Base-by-base conservation (phyloP, 192 early-diverging fungal species). In the Backusella tarrabulga region DNA sequence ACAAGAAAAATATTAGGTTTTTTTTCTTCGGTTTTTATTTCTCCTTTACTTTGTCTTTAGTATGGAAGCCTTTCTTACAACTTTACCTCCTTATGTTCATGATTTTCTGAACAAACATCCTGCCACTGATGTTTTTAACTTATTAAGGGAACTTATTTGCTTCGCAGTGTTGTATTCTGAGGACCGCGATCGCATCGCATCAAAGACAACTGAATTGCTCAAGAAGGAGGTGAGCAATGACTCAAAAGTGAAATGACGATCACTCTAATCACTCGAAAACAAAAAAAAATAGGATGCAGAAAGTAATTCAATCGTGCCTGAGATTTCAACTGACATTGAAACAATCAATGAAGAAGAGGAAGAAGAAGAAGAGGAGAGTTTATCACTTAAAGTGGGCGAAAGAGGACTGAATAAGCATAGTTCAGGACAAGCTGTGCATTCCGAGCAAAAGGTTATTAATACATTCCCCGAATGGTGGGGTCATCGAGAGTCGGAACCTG, bases 71-170 rank as follows among this genome's bases (percentile, higher is more conserved):
- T 83, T 83, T 63, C 46, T 83, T 21, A 66, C 76, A n/a, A 83
- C 78, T 63, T 67, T 83, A 63, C 82, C 82, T 46, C 82, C 82
- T 56, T 79, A 80, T 74, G 82, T 83, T n/a, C 82, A 83, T 75
- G 40, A 38, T 4, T 80, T 68, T 46, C 23, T 83, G 23, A 52
- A 67, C 36, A 73, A 80, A 67, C 68, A 83, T 34, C 79, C 82
- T 34, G 23, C 71, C 3, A 74, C 73, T 34, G 82, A 83, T 19
- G 41, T 50, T 12, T 83, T 83, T 46, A 74, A 77, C 38, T 41
- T 83, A 14, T 44, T 83, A 19, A 63, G 70, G 41, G 82, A 83
- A 60, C 79, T 83, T 21, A 78, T 83, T 41, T 79, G 78, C 54
- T 83, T 83, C 71, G 82, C 78, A 35, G 82, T 83, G 2, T 52